phyloP scores from a whole-genome alignment of 1,139 yeast species.

The Blastobotrys apis region DNA sequence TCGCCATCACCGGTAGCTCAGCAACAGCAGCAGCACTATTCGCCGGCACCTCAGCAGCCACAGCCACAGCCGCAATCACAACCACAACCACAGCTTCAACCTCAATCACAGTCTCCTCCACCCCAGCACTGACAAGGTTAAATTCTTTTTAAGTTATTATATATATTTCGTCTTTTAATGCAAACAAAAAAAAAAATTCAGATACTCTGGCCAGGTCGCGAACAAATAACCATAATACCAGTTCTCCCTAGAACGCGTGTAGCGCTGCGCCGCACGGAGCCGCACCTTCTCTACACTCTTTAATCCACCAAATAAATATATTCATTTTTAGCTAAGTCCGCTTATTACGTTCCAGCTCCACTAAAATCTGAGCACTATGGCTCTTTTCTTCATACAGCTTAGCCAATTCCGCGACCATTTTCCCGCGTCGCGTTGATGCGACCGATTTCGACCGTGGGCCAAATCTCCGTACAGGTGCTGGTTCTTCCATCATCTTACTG shows the following conservation, averaged over 20 bases:
- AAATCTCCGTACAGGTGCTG: constrained; percentile 15
- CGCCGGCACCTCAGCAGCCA: constrained; percentile 2
- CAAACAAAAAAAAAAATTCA: too few species aligned
- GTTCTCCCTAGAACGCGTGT: too few species aligned
- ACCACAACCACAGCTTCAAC: constrained; percentile 7
- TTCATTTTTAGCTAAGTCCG: not conserved
- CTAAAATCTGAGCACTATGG: constrained; percentile 25
- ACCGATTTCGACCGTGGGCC: constrained; percentile 14
- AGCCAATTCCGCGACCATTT: constrained; percentile 34
- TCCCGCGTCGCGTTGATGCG: constrained; percentile 11
- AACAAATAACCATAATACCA: too few species aligned
- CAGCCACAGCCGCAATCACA: constrained; percentile 3
- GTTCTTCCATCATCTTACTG: too few species aligned
- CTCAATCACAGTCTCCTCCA: constrained; percentile 7
- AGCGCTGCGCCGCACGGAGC: too few species aligned
- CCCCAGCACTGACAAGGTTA: constrained; percentile 2
- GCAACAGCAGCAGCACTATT: not conserved
- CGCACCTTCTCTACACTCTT: too few species aligned
- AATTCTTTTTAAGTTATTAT: too few species aligned
- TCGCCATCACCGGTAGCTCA: not conserved
- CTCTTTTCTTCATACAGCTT: constrained; percentile 32
- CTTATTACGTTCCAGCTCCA: constrained; percentile 19
- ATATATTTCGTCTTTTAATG: too few species aligned
- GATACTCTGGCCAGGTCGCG: too few species aligned
- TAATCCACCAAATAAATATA: not conserved